These are phyloP conservation scores for Naegleria gruberi DNA, from an alignment of 208 protist genomes.

Conservation along the genomic window DNA sequence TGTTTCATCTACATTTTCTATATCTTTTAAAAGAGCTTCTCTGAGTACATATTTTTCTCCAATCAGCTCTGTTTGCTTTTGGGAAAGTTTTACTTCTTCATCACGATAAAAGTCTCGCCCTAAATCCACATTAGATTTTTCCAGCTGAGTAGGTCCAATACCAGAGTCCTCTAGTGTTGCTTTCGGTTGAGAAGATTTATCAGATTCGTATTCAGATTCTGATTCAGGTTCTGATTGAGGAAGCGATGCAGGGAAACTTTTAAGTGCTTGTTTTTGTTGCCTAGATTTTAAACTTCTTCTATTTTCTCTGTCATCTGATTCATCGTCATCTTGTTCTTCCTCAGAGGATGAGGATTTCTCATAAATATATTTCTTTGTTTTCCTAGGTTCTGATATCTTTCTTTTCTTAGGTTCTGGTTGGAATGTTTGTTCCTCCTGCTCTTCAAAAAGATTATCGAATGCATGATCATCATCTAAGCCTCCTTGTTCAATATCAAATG, in stretches of 20 bases:
- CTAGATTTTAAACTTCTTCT: not conserved
- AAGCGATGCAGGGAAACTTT: too few species aligned
- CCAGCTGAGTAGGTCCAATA: too few species aligned
- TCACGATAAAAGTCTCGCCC: too few species aligned
- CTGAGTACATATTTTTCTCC: not conserved
- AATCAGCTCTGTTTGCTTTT: too few species aligned
- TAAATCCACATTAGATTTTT: too few species aligned
- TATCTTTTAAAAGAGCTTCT: not conserved
- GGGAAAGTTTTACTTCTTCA: too few species aligned
- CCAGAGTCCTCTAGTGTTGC: too few species aligned
- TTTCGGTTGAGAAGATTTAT: not conserved
- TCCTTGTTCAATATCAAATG: not conserved
- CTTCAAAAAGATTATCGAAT: not conserved
- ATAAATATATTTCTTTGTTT: not conserved
- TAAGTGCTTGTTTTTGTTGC: not conserved
- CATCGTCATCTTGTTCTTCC: too few species aligned
- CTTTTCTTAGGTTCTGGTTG: not conserved
- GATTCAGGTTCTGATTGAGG: not conserved
- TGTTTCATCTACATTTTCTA: not conserved
- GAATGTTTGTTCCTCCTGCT: not conserved
- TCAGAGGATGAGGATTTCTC: too few species aligned
- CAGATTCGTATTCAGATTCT: not conserved
- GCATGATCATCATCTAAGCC: not conserved
- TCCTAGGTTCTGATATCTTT: not conserved
- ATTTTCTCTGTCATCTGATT: not conserved